Base-by-base conservation (phyloP, 176 grass and related monocot species). In the Rhynchospora tenuis region DNA sequence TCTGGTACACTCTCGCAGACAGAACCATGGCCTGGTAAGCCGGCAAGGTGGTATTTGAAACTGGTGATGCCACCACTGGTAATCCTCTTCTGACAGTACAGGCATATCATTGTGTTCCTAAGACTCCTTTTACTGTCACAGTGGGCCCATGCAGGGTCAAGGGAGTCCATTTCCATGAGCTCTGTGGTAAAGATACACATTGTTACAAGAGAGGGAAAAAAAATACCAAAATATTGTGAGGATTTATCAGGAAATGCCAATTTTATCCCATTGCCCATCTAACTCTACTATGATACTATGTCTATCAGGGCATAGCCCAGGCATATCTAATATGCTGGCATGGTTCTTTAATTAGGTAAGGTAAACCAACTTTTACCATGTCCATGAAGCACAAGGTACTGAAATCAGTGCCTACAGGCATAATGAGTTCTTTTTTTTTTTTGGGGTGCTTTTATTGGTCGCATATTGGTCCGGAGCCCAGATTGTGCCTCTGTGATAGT, bases 21-120 rank as follows among this genome's bases (percentile, higher is more conserved):
- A 83, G 78, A 70, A 86, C 86, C 87, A 38, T 89, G 81, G 5
- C 90, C 84, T 42, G 69, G 74, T 89, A 92, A 57, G 80, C 90
- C 90, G 46, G 87, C 90, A 27, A 91, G 90, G 86, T 91, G 87
- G 61, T 89, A 54, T 60, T 91, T 91, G 28, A 92, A 81, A 64
- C 81, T 79, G 1, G 87, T 92, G 55, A 92, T 89, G 51, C 90
- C 87, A 0, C 90, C 81, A 0, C 81, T 84, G 28, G 59, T 57
- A 46, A 87, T 87, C 69, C 78, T 89, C 79, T 87, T 89, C 8
- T 88, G 87, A 85, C 87, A 92, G 59, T 92, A 59, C 80, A 66
- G 81, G 76, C 90, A 92, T 69, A 63, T 64, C 26, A 92, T 78
- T 61, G 38, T 82, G 76, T 57, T 87, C 72, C 74, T 86, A 67